Evolutionary conservation across 208 protist species (phyloP).

Genomic region (Trichomonas tenax): DNA sequence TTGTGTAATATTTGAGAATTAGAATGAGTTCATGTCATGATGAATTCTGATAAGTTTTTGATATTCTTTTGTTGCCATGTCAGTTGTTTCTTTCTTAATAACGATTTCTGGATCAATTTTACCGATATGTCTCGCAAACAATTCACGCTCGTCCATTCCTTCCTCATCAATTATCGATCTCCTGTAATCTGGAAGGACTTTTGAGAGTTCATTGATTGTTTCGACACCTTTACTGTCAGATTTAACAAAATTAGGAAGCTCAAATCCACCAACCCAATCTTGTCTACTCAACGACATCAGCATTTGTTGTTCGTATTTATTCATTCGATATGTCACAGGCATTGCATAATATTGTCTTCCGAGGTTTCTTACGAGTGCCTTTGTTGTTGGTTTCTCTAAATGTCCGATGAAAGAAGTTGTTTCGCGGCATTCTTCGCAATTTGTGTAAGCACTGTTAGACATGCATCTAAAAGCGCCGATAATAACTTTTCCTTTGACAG

Average conservation of each 20-base stretch:
- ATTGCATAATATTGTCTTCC: conserved; percentile 98
- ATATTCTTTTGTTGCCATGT: background rate
- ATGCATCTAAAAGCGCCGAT: conserved; percentile 99
- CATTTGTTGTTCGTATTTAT: conserved; percentile 96
- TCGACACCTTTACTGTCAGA: background rate
- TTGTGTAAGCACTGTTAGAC: conserved; percentile 59
- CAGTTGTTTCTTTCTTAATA: background rate
- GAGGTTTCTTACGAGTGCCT: conserved; percentile 83
- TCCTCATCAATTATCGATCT: background rate
- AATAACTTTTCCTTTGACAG: conserved; percentile 96
- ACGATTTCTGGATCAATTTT: background rate
- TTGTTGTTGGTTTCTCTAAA: conserved; percentile 86
- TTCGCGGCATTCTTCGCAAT: conserved; percentile 83
- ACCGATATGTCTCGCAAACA: background rate
- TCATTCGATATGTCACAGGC: conserved; percentile 94
- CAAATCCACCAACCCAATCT: background rate
- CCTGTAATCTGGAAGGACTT: background rate
- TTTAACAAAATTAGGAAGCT: background rate
- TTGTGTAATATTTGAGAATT: too few species aligned
- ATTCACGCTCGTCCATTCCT: background rate
- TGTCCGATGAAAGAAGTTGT: conserved; percentile 97
- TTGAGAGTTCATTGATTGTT: background rate
- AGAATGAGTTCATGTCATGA: background rate
- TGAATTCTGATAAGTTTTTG: background rate
- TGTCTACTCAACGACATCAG: conserved; percentile 79